Evolutionary conservation across 192 early-diverging fungal genomes (phyloP).

Genomic region (Coemansia sp.): DNA sequence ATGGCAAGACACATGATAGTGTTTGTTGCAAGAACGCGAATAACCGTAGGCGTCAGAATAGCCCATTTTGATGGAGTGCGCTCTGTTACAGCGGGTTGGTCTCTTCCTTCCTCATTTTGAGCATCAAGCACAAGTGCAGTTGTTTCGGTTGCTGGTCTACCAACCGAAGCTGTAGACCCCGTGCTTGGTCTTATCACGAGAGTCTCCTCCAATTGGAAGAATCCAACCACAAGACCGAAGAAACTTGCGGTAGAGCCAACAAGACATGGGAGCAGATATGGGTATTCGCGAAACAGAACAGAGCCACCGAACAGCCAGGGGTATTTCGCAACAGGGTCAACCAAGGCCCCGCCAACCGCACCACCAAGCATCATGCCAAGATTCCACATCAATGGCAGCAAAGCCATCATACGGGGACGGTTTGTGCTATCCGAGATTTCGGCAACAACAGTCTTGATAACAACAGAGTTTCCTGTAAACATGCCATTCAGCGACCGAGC

Average conservation of each 20-base stretch:
- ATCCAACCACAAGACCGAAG: slow-evolving; percentile 63
- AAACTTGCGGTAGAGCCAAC: slow-evolving; percentile 62
- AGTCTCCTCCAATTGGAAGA: slow-evolving; percentile 63
- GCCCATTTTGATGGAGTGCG: neutral
- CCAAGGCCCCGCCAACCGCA: slow-evolving; percentile 74
- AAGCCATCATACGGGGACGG: slow-evolving; percentile 66
- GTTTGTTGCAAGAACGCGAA: slow-evolving; percentile 8
- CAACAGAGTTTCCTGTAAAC: slow-evolving; percentile 74
- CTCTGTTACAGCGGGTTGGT: neutral
- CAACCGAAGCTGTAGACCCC: neutral
- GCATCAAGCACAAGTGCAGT: neutral
- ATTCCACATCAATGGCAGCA: slow-evolving; percentile 71
- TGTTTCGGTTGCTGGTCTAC: neutral
- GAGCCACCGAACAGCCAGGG: slow-evolving; percentile 61
- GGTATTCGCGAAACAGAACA: slow-evolving; percentile 62
- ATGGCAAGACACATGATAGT: slow-evolving; percentile 6
- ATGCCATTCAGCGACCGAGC: slow-evolving; percentile 65
- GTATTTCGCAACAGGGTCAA: slow-evolving; percentile 66
- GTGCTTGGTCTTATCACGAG: neutral
- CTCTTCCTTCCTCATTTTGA: neutral
- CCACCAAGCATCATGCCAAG: slow-evolving; percentile 64
- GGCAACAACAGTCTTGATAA: slow-evolving; percentile 77
- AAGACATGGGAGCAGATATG: slow-evolving; percentile 84
- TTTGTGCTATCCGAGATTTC: slow-evolving; percentile 83
- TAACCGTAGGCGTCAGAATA: slow-evolving; percentile 11